Base-by-base conservation (phyloP, 495 filamentous ascomycete species). In the Aspergillus ellipticus region DNA sequence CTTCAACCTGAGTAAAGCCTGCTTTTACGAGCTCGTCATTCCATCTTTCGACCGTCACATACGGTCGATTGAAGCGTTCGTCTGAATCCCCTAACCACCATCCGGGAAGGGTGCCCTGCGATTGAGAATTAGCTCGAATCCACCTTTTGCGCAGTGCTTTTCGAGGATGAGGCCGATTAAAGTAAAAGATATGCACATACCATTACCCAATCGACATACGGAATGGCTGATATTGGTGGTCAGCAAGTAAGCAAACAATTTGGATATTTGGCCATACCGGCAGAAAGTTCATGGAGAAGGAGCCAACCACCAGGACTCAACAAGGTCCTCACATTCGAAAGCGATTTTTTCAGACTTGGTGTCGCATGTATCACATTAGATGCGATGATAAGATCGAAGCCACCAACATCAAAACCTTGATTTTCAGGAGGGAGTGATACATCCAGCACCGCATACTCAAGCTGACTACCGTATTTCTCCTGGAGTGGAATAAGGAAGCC, bases 41-140 rank as follows among this genome's bases (percentile, higher is more conserved):
- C 74, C 73, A 77, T 24, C 60, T 35, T 5, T 65, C 64, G 1
- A 42, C 11, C 4, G 45, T 17, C 0, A 75, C 50, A 26, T 61
- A 73, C 3, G 74, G 74, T 31, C 67, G 55, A 1, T 49, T 20
- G 15, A 29, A 4, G 16, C 74, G 61, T 2, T 55, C 54, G 19
- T 72, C 67, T 0, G 56, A 51, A n/a, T 67, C 65, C 0, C 72
- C 70, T 9, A 71, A 49, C 72, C 71, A 76, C 74, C 74, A 76
- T 0, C 68, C 67, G 0, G 63, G 56, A 0, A 74, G 54, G 10
- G 60, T 42, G 0, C 66, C 35, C 35, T 39, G 35, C n/a, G 11
- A 28, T 28, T 17, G n/a, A 50, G 15, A 17, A 47, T 41, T 4
- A 50, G 33, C 7, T 33, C 10, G 2, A 22, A 2, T 39, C 11